A percentile compares a stretch with the other conserved stretches of the same genome.
Conservation (phyloP, 2,329 filamentous ascomycete species). For the Sclerotinia trifoliorum region DNA sequence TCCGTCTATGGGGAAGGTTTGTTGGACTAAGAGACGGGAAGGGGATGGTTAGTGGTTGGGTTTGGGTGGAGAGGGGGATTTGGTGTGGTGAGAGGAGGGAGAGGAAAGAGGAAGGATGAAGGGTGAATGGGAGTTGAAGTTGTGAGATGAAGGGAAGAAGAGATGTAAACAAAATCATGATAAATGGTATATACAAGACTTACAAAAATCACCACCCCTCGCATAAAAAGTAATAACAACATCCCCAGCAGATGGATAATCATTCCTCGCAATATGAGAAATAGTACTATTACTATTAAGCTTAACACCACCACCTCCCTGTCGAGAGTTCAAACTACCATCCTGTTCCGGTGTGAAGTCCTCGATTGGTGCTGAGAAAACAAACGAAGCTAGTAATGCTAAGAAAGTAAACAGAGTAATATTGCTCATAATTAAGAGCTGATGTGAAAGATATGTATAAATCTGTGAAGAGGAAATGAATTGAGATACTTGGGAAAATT, state of each 20-base stretch:
- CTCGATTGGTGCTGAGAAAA: neutral
- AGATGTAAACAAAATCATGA: no score
- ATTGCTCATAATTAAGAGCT: neutral
- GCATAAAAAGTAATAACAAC: neutral
- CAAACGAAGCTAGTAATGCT: neutral
- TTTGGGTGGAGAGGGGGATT: neutral
- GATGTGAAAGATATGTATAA: neutral
- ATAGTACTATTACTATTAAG: neutral
- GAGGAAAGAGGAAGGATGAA: no score
- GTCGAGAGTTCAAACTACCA: neutral
- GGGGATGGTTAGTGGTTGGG: neutral
- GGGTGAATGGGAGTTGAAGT: no score
- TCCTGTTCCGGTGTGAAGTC: neutral
- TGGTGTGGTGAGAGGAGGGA: neutral
- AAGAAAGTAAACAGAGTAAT: neutral
- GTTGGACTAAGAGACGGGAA: neutral
- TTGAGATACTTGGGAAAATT: no score
- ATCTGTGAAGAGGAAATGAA: no score
- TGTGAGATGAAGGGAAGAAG: no score
- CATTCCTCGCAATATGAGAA: neutral
- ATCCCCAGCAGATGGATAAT: neutral
- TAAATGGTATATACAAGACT: no score
- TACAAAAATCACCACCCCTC: neutral
- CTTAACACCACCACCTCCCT: no score
- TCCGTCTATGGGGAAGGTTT: slow-evolving; percentile 1